phyloP scores from a whole-genome alignment of 2,329 filamentous ascomycete species.

The Zalaria sp. region DNA sequence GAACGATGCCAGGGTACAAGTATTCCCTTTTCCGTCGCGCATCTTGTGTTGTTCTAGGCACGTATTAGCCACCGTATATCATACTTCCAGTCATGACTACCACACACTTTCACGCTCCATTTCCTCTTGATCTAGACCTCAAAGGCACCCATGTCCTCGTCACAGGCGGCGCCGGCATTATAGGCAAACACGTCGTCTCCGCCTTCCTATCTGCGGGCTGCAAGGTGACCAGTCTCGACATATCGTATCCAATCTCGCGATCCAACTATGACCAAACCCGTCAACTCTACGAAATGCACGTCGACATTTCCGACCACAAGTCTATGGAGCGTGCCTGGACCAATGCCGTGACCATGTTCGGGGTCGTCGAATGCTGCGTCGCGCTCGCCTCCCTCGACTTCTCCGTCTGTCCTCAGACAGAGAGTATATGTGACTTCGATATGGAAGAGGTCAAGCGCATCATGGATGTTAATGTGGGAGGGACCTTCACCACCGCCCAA shows the following conservation, averaged over 20 bases:
- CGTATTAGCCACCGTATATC: too few species aligned
- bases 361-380: constrained; percentile 25
- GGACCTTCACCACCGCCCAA: constrained; percentile 28
- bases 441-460: constrained; percentile 25
- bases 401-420: constrained; percentile 24
- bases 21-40: too few species aligned
- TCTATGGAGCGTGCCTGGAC: constrained; percentile 21
- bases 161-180: constrained; percentile 27
- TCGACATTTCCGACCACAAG: constrained; percentile 21
- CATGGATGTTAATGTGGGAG: constrained; percentile 29
- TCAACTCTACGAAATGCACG: constrained; percentile 9
- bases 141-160: constrained; percentile 24
- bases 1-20: too few species aligned
- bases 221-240: constrained; percentile 21
- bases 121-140: constrained; percentile 21
- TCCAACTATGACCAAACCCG: neutral
- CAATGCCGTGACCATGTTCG: constrained; percentile 18
- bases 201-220: constrained; percentile 29
- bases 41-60: too few species aligned
- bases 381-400: constrained; percentile 31
- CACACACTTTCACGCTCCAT: constrained; percentile 1
- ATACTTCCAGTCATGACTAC: neutral
- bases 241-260: constrained; percentile 2
- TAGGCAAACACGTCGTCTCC: constrained; percentile 23
- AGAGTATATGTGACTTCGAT: constrained; percentile 25